A percentile compares a stretch with the other conserved stretches of the same genome.
phyloP scores from a whole-genome alignment of 768 basidiomycete genomes.

The Xerocomellus amylosporus region DNA sequence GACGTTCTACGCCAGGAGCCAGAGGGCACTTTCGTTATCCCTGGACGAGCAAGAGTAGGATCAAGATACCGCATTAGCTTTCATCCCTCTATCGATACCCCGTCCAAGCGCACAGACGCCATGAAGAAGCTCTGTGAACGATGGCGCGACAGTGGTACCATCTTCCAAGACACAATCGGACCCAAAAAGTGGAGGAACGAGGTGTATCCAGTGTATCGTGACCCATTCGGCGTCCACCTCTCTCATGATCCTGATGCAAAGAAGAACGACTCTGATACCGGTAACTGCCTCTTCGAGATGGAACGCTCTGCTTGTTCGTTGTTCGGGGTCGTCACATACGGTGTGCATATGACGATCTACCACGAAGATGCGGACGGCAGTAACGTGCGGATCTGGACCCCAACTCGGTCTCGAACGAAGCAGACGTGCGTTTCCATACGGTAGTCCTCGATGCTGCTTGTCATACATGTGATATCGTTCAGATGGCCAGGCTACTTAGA shows the following conservation, averaged over 20 bases:
- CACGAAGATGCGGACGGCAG: slow-evolving; percentile 35
- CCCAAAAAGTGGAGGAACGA: slow-evolving; percentile 84
- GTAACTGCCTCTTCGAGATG: slow-evolving; percentile 82
- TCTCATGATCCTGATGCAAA: slow-evolving; percentile 32
- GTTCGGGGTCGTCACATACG: slow-evolving; percentile 89
- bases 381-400: slow-evolving; percentile 74
- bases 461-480: neutral
- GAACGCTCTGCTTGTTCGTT: slow-evolving; percentile 86
- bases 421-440: slow-evolving; percentile 61
- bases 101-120: slow-evolving; percentile 54
- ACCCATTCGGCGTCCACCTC: slow-evolving; percentile 57
- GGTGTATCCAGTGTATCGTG: slow-evolving; percentile 71
- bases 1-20: slow-evolving; percentile 50
- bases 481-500: slow-evolving; percentile 87
- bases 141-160: slow-evolving; percentile 62
- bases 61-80: slow-evolving; percentile 44
- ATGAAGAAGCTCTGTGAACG: slow-evolving; percentile 68
- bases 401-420: slow-evolving; percentile 81
- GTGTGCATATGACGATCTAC: slow-evolving; percentile 86
- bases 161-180: slow-evolving; percentile 65
- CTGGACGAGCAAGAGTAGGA: slow-evolving; percentile 26
- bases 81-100: slow-evolving; percentile 48
- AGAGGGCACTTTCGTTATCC: slow-evolving; percentile 43
- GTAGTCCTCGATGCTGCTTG: neutral
- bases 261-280: slow-evolving; percentile 26